Evolutionary conservation across 2,329 filamentous ascomycete genomes (phyloP).

Genomic region (Ploettnerulaceae sp.): DNA sequence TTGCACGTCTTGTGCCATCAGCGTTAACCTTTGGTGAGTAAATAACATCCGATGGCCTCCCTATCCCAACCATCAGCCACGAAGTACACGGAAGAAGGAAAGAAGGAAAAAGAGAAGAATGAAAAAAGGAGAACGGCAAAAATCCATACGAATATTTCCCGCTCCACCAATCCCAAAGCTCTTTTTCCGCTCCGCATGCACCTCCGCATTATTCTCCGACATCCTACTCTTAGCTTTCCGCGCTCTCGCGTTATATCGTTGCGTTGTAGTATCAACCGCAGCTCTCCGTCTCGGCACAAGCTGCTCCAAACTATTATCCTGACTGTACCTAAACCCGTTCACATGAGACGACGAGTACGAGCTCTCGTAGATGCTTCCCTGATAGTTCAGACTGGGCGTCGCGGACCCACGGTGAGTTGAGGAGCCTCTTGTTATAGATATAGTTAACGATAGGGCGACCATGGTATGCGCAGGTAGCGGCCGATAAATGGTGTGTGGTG

Average conservation of each 20-base stretch:
- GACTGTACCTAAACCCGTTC: background rate
- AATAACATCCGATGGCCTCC: slow-evolving; percentile 31
- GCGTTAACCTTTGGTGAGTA: slow-evolving; percentile 21
- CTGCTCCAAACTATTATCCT: slow-evolving; percentile 11
- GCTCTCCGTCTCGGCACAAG: slow-evolving; percentile 7
- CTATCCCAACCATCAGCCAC: slow-evolving; percentile 14
- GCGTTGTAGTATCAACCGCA: slow-evolving; percentile 9
- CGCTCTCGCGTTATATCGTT: background rate
- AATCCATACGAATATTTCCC: slow-evolving; percentile 31
- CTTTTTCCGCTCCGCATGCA: slow-evolving; percentile 22
- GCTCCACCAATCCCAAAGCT: slow-evolving; percentile 33
- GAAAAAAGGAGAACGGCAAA: background rate
- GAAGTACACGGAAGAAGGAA: too few relatives aligned
- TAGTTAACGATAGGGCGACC: slow-evolving; percentile 6
- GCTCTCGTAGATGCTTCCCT: slow-evolving; percentile 6
- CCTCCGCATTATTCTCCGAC: slow-evolving; percentile 2
- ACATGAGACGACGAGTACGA: slow-evolving; percentile 2
- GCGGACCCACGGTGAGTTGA: background rate
- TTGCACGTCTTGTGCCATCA: slow-evolving; percentile 25
- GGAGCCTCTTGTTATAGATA: slow-evolving; percentile 10
- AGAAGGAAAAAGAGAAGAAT: too few relatives aligned
- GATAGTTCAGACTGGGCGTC: slow-evolving; percentile 1
- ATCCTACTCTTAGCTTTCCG: slow-evolving; percentile 4
- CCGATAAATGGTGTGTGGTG: background rate
- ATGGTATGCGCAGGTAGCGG: background rate